A percentile compares a stretch with the other conserved stretches of the same genome.
phyloP scores from a whole-genome alignment of 768 basidiomycete genomes.

The Pleurotus tuoliensis region DNA sequence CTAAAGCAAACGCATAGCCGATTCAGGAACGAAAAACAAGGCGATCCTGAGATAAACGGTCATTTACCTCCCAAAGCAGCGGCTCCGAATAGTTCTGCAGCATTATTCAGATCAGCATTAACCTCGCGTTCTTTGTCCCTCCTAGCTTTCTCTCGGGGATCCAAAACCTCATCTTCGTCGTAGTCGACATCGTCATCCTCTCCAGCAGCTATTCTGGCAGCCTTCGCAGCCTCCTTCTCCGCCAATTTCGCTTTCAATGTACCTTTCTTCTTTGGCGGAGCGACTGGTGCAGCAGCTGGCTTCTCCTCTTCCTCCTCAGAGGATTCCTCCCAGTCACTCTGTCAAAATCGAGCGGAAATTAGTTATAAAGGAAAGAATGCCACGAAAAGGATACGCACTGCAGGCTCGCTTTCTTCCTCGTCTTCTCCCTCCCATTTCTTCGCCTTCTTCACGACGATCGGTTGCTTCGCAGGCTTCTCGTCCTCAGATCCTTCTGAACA shows the following conservation, averaged over 20 bases:
- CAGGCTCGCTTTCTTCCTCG: constrained; percentile 75
- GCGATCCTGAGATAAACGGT: not conserved
- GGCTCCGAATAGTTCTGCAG: constrained; percentile 76
- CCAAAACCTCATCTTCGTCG: constrained; percentile 71
- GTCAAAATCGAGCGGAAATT: constrained; percentile 7
- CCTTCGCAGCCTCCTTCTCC: constrained; percentile 82
- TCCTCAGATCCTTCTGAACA: constrained; percentile 34
- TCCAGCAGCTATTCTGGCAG: constrained; percentile 28
- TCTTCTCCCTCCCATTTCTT: constrained; percentile 89
- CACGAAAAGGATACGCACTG: constrained; percentile 46
- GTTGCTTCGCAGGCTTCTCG: constrained; percentile 24
- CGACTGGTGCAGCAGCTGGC: constrained; percentile 41
- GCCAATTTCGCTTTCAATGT: constrained; percentile 89
- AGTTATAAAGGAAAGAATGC: constrained; percentile 6
- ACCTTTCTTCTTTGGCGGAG: constrained; percentile 88
- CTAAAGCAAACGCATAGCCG: constrained; percentile 27
- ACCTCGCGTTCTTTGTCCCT: constrained; percentile 79
- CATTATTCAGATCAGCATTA: constrained; percentile 82
- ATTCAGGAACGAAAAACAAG: not conserved
- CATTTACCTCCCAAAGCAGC: constrained; percentile 59
- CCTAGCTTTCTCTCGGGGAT: constrained; percentile 75
- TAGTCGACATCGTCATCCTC: constrained; percentile 48
- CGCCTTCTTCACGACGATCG: constrained; percentile 30
- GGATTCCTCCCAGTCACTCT: constrained; percentile 96
- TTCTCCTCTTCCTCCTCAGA: constrained; percentile 60